Evolutionary conservation across 306 rosid species (phyloP), one percentile per base, ranked within the genome.

Genomic region (Lupinus albus): DNA sequence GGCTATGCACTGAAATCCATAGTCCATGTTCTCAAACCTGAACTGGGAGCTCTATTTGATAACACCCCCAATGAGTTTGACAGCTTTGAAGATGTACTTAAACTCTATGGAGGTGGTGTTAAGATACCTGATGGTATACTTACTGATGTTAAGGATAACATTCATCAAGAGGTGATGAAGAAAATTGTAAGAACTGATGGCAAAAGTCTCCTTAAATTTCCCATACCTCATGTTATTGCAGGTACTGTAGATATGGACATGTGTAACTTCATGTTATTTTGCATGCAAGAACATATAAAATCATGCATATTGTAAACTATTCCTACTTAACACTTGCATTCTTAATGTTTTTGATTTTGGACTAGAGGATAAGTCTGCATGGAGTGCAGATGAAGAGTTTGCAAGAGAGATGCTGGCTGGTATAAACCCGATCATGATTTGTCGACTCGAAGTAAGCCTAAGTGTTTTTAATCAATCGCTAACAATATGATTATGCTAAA

Each of bases 351-450:
- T 35, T 53, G n/a, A 21, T 53, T 59, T 78, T 74, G 79, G 80
- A 59, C 66, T 65, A 89, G 98, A 58, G 72, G 82, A 85, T 73
- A 78, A 73, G 71, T 59, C 64, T 18, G 91, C 92, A 36, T 92
- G 96, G 96, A 81, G 79, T 21, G 85, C 95, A 0, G 97, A 91
- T 47, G 95, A 91, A 70, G 96, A 91, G 63, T 92, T 92, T 78
- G 83, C 92, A 5, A 85, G 95, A 83, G 95, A 92, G 81, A 85
- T 89, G 95, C 71, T 92, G 65, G 98, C 98, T 6, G 96, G 98
- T 55, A 52, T 79, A 36, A 85, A 89, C 76, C 98, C 96, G 17
- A 79, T 87, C 52, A 8, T 67, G 56, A 85, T 92, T 21, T 39
- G 54, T 12, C 17, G 90, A 57, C 96, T 92, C 44, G 50, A 81